Conservation (phyloP, 257 asterid genomes). For the Nemophila menziesii region DNA sequence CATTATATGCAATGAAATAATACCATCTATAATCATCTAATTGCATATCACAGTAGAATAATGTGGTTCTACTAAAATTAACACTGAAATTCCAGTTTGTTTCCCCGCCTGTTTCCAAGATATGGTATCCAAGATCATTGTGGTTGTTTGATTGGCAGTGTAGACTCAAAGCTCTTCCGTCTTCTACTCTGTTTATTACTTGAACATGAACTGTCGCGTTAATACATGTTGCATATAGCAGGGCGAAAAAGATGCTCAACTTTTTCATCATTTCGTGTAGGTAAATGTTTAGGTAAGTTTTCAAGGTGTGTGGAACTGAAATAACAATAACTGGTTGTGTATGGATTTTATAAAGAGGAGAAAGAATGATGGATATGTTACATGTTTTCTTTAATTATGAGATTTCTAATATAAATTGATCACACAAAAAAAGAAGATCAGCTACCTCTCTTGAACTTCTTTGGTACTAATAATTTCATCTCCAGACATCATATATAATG, state of each 20-base stretch:
- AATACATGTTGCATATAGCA: neutral
- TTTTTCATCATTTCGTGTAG: slow-evolving; percentile 6
- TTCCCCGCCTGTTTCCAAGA: slow-evolving; percentile 8
- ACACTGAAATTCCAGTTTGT: slow-evolving; percentile 20
- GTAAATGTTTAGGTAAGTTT: too few species aligned
- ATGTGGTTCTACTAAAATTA: slow-evolving; percentile 24
- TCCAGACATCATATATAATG: neutral
- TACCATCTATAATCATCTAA: slow-evolving; percentile 18
- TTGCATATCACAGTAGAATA: slow-evolving; percentile 31
- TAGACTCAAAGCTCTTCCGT: slow-evolving; percentile 12
- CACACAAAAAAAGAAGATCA: slow-evolving; percentile 12
- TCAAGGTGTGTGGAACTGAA: too few species aligned
- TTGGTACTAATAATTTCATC: neutral
- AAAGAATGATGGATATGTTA: neutral
- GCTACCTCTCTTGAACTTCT: slow-evolving; percentile 10
- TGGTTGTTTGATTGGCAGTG: slow-evolving; percentile 37
- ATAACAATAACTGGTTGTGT: too few species aligned
- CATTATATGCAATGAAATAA: slow-evolving; percentile 28
- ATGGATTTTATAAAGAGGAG: neutral
- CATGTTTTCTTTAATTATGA: neutral
- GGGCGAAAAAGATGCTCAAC: neutral
- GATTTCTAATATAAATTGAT: slow-evolving; percentile 8
- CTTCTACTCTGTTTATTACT: slow-evolving; percentile 18
- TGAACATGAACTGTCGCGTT: slow-evolving; percentile 18
- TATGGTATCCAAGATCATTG: slow-evolving; percentile 29